Percentiles rank a stretch among this genome's conserved stretches.
Conservation (phyloP, 2,329 filamentous ascomycete species). For the Coniochaeta sp. region DNA sequence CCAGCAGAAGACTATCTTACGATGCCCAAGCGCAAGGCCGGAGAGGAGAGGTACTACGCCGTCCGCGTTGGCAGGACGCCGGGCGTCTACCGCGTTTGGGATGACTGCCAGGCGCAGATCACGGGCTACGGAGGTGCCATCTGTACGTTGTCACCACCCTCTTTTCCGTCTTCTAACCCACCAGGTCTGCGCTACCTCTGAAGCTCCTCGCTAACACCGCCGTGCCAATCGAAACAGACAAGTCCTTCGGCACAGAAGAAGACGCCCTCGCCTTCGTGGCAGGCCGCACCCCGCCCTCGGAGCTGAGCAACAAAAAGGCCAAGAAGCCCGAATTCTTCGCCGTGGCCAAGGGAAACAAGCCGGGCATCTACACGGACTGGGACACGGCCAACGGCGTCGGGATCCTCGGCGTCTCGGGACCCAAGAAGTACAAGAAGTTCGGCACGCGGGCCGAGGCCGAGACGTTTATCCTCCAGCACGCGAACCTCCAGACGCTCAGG, state of each 20-base stretch:
- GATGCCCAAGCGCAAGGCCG: slow-evolving; percentile 2
- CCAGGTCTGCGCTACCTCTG: background rate
- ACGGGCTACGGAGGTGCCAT: slow-evolving; percentile 56
- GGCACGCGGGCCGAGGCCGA: slow-evolving; percentile 65
- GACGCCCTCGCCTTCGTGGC: slow-evolving; percentile 76
- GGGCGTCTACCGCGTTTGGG: slow-evolving; percentile 56
- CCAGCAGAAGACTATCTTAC: background rate
- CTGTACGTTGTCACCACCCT: slow-evolving; percentile 44
- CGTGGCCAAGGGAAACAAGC: slow-evolving; percentile 49
- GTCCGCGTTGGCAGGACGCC: slow-evolving; percentile 49
- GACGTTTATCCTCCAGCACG: slow-evolving; percentile 57
- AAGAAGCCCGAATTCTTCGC: slow-evolving; percentile 45
- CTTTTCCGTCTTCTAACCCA: background rate
- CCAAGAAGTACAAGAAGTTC: slow-evolving; percentile 63
- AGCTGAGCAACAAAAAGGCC: slow-evolving; percentile 27
- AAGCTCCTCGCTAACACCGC: background rate
- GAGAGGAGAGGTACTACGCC: slow-evolving; percentile 51
- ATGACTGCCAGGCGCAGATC: slow-evolving; percentile 55
- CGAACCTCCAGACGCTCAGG: slow-evolving; percentile 35
- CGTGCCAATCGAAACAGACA: slow-evolving; percentile 47
- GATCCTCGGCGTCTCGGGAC: slow-evolving; percentile 65
- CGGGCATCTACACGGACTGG: slow-evolving; percentile 61
- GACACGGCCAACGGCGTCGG: slow-evolving; percentile 59
- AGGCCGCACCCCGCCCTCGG: slow-evolving; percentile 43
- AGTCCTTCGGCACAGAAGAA: slow-evolving; percentile 65